These are phyloP conservation scores for Neospermospora avenae DNA, from an alignment of 2,329 filamentous ascomycete genomes.

Conservation along the genomic window DNA sequence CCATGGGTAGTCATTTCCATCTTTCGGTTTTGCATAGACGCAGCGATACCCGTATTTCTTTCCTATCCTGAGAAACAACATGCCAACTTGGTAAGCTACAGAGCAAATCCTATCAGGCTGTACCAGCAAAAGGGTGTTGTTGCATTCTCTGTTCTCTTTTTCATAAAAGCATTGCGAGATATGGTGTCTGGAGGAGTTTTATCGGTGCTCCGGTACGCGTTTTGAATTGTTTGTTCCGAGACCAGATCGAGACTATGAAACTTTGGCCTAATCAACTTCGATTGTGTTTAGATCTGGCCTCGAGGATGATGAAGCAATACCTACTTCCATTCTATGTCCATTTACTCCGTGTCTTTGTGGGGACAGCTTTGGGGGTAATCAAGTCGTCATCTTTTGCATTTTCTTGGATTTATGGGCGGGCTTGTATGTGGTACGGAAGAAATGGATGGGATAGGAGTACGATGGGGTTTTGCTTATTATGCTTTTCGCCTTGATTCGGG, in stretches of 20 bases:
- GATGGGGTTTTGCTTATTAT: conserved; percentile 2
- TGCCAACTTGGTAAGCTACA: too few relatives aligned
- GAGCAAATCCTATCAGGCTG: conserved; percentile 19
- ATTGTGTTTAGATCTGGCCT: not conserved
- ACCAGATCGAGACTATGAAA: not conserved
- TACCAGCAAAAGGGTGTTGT: not conserved
- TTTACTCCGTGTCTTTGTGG: conserved; percentile 7
- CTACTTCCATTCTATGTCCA: not conserved
- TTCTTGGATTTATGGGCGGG: not conserved
- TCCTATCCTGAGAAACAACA: conserved; percentile 22
- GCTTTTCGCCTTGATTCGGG: not conserved
- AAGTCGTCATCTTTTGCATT: conserved; percentile 5
- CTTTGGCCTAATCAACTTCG: not conserved
- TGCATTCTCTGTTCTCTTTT: conserved; percentile 5
- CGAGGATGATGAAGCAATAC: not conserved
- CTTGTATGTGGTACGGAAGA: not conserved
- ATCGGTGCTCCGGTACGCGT: not conserved
- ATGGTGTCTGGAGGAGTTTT: conserved; percentile 24
- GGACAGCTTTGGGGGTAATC: not conserved
- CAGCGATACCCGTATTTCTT: conserved; percentile 33
- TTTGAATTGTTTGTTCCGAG: not conserved
- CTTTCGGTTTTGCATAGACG: conserved; percentile 35
- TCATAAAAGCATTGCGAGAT: conserved; percentile 30
- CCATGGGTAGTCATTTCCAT: conserved; percentile 18
- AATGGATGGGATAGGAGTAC: not conserved